phyloP scores from a whole-genome alignment of 177 flowering plant species.

The Vitis hybrid region DNA sequence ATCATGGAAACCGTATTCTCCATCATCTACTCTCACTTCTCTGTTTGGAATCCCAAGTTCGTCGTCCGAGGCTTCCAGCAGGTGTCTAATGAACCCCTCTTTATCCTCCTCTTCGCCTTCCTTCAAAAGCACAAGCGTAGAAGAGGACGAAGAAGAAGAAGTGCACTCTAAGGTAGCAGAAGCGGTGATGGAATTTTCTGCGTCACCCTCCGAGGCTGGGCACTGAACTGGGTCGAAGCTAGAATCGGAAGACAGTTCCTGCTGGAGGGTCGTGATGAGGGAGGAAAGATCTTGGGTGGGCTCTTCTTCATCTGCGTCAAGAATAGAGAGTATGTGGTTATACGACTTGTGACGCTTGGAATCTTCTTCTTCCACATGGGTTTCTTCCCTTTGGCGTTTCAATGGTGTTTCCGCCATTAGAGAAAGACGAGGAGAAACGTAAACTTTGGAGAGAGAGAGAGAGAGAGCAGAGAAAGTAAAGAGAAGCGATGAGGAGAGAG shows the following conservation, averaged over 20 bases:
- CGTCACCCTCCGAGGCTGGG: background rate
- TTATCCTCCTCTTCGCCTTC: constrained; percentile 34
- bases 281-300: constrained; percentile 48
- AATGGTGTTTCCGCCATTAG: constrained; percentile 35
- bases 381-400: constrained; percentile 49
- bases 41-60: constrained; percentile 71
- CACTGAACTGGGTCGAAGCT: constrained; percentile 6
- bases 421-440: background rate
- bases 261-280: constrained; percentile 47
- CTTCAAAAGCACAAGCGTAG: background rate
- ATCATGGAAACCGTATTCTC: constrained; percentile 15
- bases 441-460: background rate
- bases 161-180: background rate
- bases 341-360: constrained; percentile 41
- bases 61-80: constrained; percentile 83
- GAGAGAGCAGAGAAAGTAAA: background rate
- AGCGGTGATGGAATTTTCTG: constrained; percentile 1
- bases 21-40: constrained; percentile 13
- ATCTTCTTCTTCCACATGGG: constrained; percentile 12
- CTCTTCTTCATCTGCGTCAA: constrained; percentile 58
- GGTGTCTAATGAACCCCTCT: constrained; percentile 57
- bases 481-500: constrained; percentile 26
- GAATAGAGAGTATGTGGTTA: constrained; percentile 44
- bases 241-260: constrained; percentile 40
- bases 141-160: constrained; percentile 7